Conservation (phyloP, 1,284 basidiomycete species). For the Malassezia arunalokei region DNA sequence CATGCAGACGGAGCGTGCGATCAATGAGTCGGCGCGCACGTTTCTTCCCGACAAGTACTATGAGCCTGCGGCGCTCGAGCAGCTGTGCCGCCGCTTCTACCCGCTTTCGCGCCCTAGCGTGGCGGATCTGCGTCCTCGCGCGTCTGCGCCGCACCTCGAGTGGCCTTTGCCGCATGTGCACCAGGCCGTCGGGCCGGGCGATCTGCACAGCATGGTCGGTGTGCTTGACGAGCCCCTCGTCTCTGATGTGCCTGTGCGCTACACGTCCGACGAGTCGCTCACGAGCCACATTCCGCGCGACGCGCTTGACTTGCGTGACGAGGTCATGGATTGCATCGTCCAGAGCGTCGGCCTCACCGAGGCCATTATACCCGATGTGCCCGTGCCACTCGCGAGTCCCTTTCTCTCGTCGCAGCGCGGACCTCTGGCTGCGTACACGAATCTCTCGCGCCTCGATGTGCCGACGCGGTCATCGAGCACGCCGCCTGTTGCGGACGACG, state of each 20-base stretch:
- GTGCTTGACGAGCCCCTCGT: neutral
- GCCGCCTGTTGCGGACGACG: neutral
- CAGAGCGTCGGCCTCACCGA: conserved; percentile 93
- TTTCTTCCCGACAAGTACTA: conserved; percentile 84
- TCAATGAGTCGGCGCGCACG: conserved; percentile 91
- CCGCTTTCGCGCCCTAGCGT: conserved; percentile 14
- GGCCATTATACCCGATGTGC: conserved; percentile 52
- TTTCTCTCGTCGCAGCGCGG: conserved; percentile 24
- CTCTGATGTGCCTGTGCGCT: neutral
- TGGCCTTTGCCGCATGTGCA: neutral
- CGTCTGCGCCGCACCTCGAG: neutral
- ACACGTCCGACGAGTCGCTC: neutral
- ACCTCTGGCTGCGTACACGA: conserved; percentile 65
- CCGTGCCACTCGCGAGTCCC: conserved; percentile 35
- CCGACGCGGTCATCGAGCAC: conserved; percentile 24
- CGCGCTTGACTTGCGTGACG: conserved; percentile 63
- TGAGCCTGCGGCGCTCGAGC: conserved; percentile 78
- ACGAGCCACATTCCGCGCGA: neutral
- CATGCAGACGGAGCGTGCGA: conserved; percentile 84
- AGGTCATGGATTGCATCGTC: conserved; percentile 92
- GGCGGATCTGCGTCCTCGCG: neutral
- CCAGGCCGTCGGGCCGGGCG: conserved; percentile 48
- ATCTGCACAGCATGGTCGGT: conserved; percentile 50
- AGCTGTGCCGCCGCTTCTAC: conserved; percentile 66
- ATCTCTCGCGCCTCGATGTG: conserved; percentile 58